Evolutionary conservation across 148 eudicot species (phyloP), one percentile per base, ranked within the genome.

Genomic region (Camellia sinensis): DNA sequence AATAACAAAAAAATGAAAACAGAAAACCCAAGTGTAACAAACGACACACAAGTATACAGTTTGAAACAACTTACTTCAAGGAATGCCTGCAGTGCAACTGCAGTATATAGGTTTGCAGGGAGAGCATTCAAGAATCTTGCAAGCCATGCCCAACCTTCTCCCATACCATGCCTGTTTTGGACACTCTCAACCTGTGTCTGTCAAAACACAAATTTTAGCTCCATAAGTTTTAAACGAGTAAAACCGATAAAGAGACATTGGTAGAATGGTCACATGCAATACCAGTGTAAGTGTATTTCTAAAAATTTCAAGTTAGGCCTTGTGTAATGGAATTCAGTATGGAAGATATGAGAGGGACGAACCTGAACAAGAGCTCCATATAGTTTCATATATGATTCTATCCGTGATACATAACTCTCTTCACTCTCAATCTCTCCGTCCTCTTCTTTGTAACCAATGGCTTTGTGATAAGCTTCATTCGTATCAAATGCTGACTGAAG

Each of bases 351-450:
- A 74, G 70, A 59, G 61, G 22, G 41, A 13, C 83, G 77, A 80
- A 96, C 99, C 99, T 96, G 99, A 82, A 96, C 91, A 71, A 96
- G 80, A 74, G 99, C 99, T 75, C 97, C 98, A 73, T 96, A 96
- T 22, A 96, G 78, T 82, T 82, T 92, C 98, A 96, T 92, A 64
- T 82, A 89, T 4, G 88, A 83, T 64, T 72, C 82, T 78, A 96
- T 46, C 40, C 95, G 89, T 75, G 77, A 84, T 67, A 92, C 67
- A 85, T 84, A 96, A 64, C 82, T 75, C 18, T 91, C 96, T 17
- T 73, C 84, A 67, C 81, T 84, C 84, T 95, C 97, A 48, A 87
- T 77, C 87, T 87, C 80, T 21, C 96, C 94, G 61, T 90, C 89
- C 74, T 88, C 91, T 81, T 90, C 98, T 64, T 80, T 72, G 59